phyloP scores from a whole-genome alignment of 2,329 filamentous ascomycete genomes.

The Apiospora arundinis region DNA sequence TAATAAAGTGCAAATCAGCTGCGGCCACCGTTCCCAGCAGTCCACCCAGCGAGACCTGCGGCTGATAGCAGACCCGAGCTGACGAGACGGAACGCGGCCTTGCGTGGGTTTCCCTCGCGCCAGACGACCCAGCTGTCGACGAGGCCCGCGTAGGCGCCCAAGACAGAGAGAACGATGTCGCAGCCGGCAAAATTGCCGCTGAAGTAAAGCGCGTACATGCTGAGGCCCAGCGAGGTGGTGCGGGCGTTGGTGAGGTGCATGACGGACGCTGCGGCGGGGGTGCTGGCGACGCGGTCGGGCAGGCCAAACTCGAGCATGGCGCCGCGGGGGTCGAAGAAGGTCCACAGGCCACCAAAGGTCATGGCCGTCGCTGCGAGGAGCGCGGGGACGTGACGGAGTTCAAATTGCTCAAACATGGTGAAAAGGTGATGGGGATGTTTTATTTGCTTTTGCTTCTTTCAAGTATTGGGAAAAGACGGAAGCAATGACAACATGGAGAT shows the following conservation, averaged over 20 bases:
- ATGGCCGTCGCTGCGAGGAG: constrained; percentile 29
- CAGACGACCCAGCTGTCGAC: constrained; percentile 37
- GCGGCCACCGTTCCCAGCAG: background rate
- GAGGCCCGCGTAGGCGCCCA: constrained; percentile 34
- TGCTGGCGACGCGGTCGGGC: constrained; percentile 30
- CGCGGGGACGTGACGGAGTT: constrained; percentile 27
- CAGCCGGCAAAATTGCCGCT: constrained; percentile 28
- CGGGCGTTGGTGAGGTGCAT: constrained; percentile 33
- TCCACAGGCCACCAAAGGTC: constrained; percentile 37
- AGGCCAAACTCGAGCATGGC: constrained; percentile 38
- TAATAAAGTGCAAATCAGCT: too few species aligned
- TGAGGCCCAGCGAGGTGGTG: constrained; percentile 33
- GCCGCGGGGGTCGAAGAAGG: constrained; percentile 29
- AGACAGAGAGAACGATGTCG: constrained; percentile 35
- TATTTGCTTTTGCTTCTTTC: too few species aligned
- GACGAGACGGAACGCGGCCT: background rate
- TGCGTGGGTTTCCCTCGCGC: constrained; percentile 28
- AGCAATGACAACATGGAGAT: too few species aligned
- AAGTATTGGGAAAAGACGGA: background rate
- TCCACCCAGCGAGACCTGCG: background rate
- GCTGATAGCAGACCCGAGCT: background rate
- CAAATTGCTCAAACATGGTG: constrained; percentile 28
- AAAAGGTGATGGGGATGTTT: background rate
- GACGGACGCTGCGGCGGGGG: constrained; percentile 30
- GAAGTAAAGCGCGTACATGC: constrained; percentile 32